A percentile compares a stretch with the other conserved stretches of the same genome.
Evolutionary conservation across 805 yeast species (phyloP).

Genomic region (Yarrowia deformans): DNA sequence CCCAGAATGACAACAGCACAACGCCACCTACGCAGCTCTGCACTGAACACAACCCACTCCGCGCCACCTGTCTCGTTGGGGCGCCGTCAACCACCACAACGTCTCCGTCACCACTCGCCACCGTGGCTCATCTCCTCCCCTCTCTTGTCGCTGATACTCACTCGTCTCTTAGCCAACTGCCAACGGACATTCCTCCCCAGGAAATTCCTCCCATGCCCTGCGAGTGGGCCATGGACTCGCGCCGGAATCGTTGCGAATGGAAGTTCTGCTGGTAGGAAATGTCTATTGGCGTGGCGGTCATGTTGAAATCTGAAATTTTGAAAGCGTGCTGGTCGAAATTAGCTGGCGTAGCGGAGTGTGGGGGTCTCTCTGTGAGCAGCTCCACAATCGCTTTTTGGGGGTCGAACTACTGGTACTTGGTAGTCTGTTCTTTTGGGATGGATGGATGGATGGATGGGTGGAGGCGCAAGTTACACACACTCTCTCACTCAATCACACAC

Average conservation of each 20-base stretch:
- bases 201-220: constrained; percentile 98
- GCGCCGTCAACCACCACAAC: not conserved
- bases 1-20: no score
- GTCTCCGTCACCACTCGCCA: not conserved
- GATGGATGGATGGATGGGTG: not conserved
- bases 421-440: no score
- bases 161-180: constrained; percentile 95
- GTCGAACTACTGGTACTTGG: not conserved
- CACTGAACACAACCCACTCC: no score
- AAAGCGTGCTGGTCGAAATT: not conserved
- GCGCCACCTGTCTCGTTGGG: no score
- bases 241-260: constrained; percentile 61
- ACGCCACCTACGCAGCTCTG: no score
- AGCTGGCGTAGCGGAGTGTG: not conserved
- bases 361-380: not conserved
- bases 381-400: not conserved
- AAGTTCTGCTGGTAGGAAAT: constrained; percentile 51
- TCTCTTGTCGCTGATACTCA: constrained; percentile 42
- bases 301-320: constrained; percentile 37
- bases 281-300: constrained; percentile 53
- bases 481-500: no score
- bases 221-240: constrained; percentile 93
- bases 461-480: not conserved
- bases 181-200: constrained; percentile 95
- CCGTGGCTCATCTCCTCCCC: not conserved